A percentile compares a stretch with the other conserved stretches of the same genome.
phyloP scores from a whole-genome alignment of 306 rosid species.

The Casuarina equisetifolia region DNA sequence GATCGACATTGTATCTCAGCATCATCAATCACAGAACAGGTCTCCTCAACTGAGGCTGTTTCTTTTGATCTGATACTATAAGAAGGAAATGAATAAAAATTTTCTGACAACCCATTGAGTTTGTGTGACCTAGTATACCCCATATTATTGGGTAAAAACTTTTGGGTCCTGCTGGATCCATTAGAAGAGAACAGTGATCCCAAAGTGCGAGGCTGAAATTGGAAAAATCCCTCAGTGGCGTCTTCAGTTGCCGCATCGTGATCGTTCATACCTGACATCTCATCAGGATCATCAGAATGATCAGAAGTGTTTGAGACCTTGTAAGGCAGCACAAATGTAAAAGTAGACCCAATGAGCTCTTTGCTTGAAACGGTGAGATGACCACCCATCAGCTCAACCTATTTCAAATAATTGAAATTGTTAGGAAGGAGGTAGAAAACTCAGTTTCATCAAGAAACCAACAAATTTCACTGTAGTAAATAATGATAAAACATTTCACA shows the following conservation, averaged over 20 bases:
- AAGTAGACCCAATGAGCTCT: constrained; percentile 79
- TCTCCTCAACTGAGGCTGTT: constrained; percentile 41
- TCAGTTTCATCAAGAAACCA: not conserved
- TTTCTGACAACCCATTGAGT: constrained; percentile 47
- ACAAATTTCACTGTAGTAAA: not conserved
- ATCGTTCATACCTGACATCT: constrained; percentile 55
- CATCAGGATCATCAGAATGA: constrained; percentile 69
- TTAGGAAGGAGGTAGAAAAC: not conserved
- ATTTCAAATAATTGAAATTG: constrained; percentile 27
- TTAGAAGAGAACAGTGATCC: constrained; percentile 79
- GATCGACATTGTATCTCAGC: constrained; percentile 40
- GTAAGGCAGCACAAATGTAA: constrained; percentile 85
- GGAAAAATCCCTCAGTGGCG: constrained; percentile 67
- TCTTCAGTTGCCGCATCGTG: constrained; percentile 55
- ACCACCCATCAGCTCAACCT: constrained; percentile 99
- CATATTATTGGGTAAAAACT: constrained; percentile 45
- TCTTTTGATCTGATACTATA: constrained; percentile 31
- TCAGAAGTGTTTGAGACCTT: constrained; percentile 63
- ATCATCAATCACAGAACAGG: constrained; percentile 38
- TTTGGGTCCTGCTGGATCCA: constrained; percentile 57
- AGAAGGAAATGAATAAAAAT: constrained; percentile 39
- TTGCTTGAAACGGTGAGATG: constrained; percentile 78
- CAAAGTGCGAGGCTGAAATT: constrained; percentile 85
- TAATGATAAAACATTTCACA: not conserved
- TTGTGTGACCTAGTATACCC: constrained; percentile 47